Percentiles rank a stretch among this genome's conserved stretches.
These are phyloP conservation scores for Diddensiella transvaalensis DNA, from an alignment of 805 yeast species.

Conservation along the genomic window DNA sequence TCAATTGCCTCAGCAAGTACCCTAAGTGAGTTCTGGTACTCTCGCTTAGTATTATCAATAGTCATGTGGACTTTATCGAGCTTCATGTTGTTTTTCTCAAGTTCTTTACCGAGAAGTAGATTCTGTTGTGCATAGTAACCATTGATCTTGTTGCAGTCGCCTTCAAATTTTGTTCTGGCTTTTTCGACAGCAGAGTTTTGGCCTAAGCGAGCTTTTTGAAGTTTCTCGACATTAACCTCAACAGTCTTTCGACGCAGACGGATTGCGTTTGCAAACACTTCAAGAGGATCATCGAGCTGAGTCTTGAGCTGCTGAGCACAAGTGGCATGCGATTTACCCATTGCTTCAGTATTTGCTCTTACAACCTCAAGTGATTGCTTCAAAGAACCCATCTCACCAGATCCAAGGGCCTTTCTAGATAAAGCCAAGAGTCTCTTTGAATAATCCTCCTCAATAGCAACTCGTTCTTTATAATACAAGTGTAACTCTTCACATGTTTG, in stretches of 20 bases:
- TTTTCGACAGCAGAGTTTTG: slow-evolving; percentile 36
- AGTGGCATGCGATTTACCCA: slow-evolving; percentile 54
- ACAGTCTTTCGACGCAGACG: slow-evolving; percentile 53
- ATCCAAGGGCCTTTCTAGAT: slow-evolving; percentile 49
- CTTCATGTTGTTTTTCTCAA: slow-evolving; percentile 56
- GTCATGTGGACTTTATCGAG: slow-evolving; percentile 47
- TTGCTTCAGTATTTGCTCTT: slow-evolving; percentile 53
- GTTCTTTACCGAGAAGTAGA: slow-evolving; percentile 70
- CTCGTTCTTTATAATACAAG: slow-evolving; percentile 48
- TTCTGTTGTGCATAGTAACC: slow-evolving; percentile 59
- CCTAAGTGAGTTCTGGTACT: slow-evolving; percentile 54
- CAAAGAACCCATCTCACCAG: slow-evolving; percentile 56
- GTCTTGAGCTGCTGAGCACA: slow-evolving; percentile 48
- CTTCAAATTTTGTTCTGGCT: slow-evolving; percentile 46
- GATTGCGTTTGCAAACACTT: slow-evolving; percentile 48
- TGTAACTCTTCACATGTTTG: slow-evolving; percentile 53
- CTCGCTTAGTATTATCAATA: slow-evolving; percentile 44
- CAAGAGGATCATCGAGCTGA: slow-evolving; percentile 51
- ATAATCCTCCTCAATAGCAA: slow-evolving; percentile 71
- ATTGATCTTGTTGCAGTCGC: slow-evolving; percentile 56
- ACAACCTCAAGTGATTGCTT: slow-evolving; percentile 58
- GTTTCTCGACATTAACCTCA: slow-evolving; percentile 53
- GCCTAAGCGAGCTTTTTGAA: slow-evolving; percentile 44
- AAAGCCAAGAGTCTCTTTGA: slow-evolving; percentile 51
- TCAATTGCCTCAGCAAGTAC: slow-evolving; percentile 56